Evolutionary conservation across 257 asterid genomes (phyloP), one percentile per base, ranked within the genome.

Genomic region (Asclepias syriaca): DNA sequence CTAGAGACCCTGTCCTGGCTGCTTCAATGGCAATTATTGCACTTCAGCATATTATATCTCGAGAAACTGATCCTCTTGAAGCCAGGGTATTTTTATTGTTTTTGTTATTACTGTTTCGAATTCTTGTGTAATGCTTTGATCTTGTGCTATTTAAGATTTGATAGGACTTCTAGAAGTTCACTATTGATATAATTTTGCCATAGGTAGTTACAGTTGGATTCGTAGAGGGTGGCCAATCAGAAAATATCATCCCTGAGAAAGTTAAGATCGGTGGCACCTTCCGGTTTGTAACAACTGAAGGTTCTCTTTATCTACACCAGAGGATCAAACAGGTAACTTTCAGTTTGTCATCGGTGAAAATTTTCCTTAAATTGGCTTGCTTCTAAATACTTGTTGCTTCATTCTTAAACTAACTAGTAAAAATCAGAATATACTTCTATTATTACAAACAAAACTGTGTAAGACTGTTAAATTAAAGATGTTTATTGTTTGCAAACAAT

Each of bases 261-360:
- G 94, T 91, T 16, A 80, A 80, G 46, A 89, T 91, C 74, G 97
- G 97, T 75, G 98, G 98, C 73, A 91, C 97, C 2, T 89, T 87
- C 60, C 86, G 98, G 37, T 91, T 83, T 82, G 1, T 87, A 82
- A 82, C 81, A 54, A 74, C 84, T 1, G 87, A 89, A 65, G 77
- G 90, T 37, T 68, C 58, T 66, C 72, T 88, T 56, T 78, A 84
- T 82, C 87, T 93, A 37, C 79, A 66, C 74, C 87, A 77, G 75
- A 84, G 97, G 83, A 87, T 93, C 77, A 87, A 79, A 82, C 92
- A 90, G 97, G 97, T 92, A 78, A 27, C 39, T 14, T 15, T 43
- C 16, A 18, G 37, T 65, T 45, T 37, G 18, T 37, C 27, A 64
- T 6, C 50, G 39, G 29, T 64, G 5, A 34, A 63, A 63, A 8